Evolutionary conservation across 768 basidiomycete species (phyloP).

Genomic region (Pleurotus salmoneostramineus): DNA sequence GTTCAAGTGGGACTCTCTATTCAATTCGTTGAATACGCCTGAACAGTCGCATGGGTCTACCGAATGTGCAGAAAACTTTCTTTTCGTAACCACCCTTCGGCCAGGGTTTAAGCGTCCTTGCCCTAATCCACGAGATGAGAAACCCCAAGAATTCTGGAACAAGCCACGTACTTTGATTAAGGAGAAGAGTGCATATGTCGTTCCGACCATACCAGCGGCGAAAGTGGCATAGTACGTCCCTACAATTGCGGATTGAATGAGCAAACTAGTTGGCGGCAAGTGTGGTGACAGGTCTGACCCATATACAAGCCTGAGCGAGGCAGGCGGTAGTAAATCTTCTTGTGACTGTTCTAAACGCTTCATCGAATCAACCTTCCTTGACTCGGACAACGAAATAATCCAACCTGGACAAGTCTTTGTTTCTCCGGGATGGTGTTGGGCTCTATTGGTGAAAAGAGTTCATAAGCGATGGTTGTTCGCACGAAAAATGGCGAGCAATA

Average conservation of each 20-base stretch:
- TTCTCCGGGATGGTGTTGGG: constrained; percentile 64
- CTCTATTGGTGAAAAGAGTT: constrained; percentile 27
- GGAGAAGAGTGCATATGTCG: constrained; percentile 43
- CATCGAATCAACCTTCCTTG: no score
- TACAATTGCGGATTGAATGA: constrained; percentile 21
- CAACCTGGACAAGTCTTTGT: constrained; percentile 67
- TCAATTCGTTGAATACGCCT: background rate
- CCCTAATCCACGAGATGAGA: background rate
- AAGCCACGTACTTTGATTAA: constrained; percentile 43
- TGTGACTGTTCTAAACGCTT: constrained; percentile 34
- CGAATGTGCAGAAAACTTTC: background rate
- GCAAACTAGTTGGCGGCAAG: background rate
- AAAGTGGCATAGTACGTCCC: constrained; percentile 54
- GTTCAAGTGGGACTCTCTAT: background rate
- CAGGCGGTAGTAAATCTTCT: constrained; percentile 55
- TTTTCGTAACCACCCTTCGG: background rate
- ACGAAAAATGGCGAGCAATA: constrained; percentile 6
- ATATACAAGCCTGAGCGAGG: constrained; percentile 64
- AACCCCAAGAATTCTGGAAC: background rate
- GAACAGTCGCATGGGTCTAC: background rate
- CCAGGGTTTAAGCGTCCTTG: background rate
- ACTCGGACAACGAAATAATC: no score
- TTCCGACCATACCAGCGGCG: constrained; percentile 49
- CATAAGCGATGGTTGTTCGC: no score
- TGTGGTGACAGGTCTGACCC: constrained; percentile 34